Percentiles rank a stretch among this genome's conserved stretches.
These are phyloP conservation scores for Nephelium lappaceum DNA, from an alignment of 345 rosid species.

Conservation along the genomic window DNA sequence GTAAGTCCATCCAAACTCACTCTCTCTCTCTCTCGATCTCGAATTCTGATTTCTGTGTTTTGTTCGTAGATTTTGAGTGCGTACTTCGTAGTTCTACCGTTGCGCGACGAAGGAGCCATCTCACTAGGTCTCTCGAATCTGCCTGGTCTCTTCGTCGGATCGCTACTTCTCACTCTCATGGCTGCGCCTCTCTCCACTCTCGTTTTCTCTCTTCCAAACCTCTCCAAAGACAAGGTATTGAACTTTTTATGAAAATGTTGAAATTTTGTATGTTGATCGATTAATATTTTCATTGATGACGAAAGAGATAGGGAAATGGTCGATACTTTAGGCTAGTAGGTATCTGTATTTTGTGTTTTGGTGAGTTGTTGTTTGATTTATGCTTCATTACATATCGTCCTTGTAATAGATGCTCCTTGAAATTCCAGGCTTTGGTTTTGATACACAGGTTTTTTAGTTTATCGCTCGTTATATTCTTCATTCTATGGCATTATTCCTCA, in stretches of 20 bases:
- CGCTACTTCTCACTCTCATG: conserved; percentile 70
- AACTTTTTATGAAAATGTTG: background rate
- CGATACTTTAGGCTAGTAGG: background rate
- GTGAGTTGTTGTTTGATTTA: background rate
- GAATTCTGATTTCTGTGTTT: background rate
- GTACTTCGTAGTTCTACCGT: conserved; percentile 83
- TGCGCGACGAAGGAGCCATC: conserved; percentile 91
- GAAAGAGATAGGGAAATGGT: background rate
- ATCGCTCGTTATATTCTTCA: conserved; percentile 70
- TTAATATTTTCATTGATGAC: background rate
- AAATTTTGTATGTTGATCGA: background rate
- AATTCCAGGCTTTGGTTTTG: conserved; percentile 87
- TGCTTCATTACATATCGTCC: conserved; percentile 1
- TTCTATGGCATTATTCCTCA: conserved; percentile 76
- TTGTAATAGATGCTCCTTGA: conserved; percentile 44
- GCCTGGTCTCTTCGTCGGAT: conserved; percentile 76
- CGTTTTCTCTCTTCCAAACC: conserved; percentile 69
- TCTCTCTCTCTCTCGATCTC: conserved; percentile 3
- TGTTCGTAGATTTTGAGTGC: conserved; percentile 73
- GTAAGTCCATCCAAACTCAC: conserved; percentile 38
- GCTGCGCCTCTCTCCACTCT: conserved; percentile 94
- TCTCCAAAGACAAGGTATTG: conserved; percentile 75
- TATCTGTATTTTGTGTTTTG: background rate
- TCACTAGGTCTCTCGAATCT: conserved; percentile 82
- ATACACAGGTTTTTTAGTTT: conserved; percentile 94